Evolutionary conservation across 73 alveolate genomes (phyloP), one percentile per base, ranked within the genome.

Genomic region (Stentor coeruleus): DNA sequence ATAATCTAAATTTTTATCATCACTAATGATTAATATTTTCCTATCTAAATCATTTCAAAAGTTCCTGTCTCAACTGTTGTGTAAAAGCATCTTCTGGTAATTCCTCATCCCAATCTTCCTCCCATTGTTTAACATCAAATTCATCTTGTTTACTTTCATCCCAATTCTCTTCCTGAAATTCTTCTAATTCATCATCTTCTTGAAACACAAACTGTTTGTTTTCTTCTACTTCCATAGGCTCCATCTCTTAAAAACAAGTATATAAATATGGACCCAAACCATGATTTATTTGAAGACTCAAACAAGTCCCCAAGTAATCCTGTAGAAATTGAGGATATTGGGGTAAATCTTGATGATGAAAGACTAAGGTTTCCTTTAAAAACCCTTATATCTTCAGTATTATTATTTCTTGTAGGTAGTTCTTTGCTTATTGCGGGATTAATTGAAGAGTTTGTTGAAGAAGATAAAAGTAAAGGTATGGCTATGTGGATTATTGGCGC

Each of bases 401-500:
- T 40, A 1, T 35, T 75, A 6, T 75, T 40, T 75, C 14, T 75
- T n/a, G 39, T 38, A 20, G 83, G 83, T n/a, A 40, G 39, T 15
- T 20, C 38, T 39, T 33, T 75, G 26, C 15, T 75, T 0, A 35
- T 75, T 0, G 59, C 30, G 6, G 83, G 83, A 35, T n/a, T 31
- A 15, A 38, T 75, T 75, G 59, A 37, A 75, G 83, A 75, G 39
- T 37, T 20, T 75, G 83, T 38, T 1, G 59, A 20, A 15, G 15
- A 75, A 37, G 83, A 75, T 38, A 37, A 40, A 37, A 75, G 74
- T 75, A 15, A 40, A 75, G 83, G 83, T 14, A 14, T 75, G 74
- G 83, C 83, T 2, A 39, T 75, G 59, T 35, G 41, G 41, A n/a
- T 37, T 14, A 15, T 75, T 20, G 83, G 83, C 1, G 14, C 37